Base-by-base conservation (phyloP, 1,139 yeast genomes). In the Protomyces pachydermus region DNA sequence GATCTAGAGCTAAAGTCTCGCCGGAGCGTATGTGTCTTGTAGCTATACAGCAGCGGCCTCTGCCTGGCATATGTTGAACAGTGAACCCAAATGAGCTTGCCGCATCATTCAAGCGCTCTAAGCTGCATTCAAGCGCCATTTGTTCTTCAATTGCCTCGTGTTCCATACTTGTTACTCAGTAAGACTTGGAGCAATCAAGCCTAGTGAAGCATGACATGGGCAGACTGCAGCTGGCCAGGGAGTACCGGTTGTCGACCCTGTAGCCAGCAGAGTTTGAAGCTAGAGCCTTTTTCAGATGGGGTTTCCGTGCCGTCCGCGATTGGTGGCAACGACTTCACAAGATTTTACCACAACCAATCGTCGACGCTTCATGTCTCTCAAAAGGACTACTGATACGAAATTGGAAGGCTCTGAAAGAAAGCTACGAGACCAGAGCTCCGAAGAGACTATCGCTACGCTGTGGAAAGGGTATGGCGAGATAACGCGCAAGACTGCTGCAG, bases 401-500 rank as follows among this genome's bases (percentile, higher is more conserved):
- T 23, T 48, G 57, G n/a, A 14, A 14, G 57, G 50, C 18, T 38
- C 20, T 32, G 57, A 28, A 28, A 28, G 32, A 6, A 28, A 28
- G 32, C 32, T 28, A 28, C 8, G 8, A 5, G 32, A 28, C 8
- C 42, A 37, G 9, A 37, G 4, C 16, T 14, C 42, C 6, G 48
- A 42, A 42, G 48, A 42, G 25, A 20, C 20, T 32, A 39, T 54
- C 3, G 57, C 57, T 38, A 16, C 14, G n/a, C 42, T 54, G 14
- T 54, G 57, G 57, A 28, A 42, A 14, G 57, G 57, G 9, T 54
- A 54, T 32, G 57, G 57, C n/a, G 14, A 14, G 23, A 54, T 54
- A 6, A 10, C 34, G 2, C 39, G 57, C 8, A 18, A 14, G 14
- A 8, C 16, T 12, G n/a, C 25, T 8, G 50, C 37, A 20, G 57